Percentiles rank a stretch among this genome's conserved stretches.
These are phyloP conservation scores for Oryza meridionalis DNA, from an alignment of 176 grass and related monocot species.

Conservation along the genomic window DNA sequence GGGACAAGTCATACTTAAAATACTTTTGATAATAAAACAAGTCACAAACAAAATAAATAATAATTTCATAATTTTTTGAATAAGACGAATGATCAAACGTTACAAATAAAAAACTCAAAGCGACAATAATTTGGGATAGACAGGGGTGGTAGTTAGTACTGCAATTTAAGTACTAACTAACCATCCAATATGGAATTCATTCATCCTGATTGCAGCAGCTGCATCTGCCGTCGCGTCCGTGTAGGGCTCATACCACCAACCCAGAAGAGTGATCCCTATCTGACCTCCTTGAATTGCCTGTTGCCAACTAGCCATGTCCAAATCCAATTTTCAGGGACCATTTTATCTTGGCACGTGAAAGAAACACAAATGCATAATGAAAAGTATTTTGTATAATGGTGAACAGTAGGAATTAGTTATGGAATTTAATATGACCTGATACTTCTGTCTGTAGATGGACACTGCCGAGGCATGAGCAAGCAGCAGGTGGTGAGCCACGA, in stretches of 20 bases:
- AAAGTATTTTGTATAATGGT: background rate
- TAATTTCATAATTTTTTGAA: no score
- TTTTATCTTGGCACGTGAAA: background rate
- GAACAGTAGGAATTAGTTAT: background rate
- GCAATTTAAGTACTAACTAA: slow-evolving; percentile 8
- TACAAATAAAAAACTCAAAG: no score
- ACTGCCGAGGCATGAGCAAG: slow-evolving; percentile 57
- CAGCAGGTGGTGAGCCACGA: slow-evolving; percentile 51
- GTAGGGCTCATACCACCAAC: slow-evolving; percentile 64
- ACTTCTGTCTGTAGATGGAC: slow-evolving; percentile 60
- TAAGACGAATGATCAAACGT: no score
- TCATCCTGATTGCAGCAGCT: slow-evolving; percentile 62
- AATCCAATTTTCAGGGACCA: background rate
- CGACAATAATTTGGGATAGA: no score
- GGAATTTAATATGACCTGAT: slow-evolving; percentile 25
- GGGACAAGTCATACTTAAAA: no score
- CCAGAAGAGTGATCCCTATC: slow-evolving; percentile 70
- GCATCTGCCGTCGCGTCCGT: slow-evolving; percentile 43
- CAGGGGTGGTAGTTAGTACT: no score
- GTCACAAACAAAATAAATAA: no score
- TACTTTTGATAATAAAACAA: no score
- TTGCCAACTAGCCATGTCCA: background rate
- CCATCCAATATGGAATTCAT: slow-evolving; percentile 88
- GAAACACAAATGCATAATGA: background rate
- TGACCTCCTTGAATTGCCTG: slow-evolving; percentile 67